Evolutionary conservation across 2,329 filamentous ascomycete species (phyloP).

Genomic region (Hypoxylon sp.): DNA sequence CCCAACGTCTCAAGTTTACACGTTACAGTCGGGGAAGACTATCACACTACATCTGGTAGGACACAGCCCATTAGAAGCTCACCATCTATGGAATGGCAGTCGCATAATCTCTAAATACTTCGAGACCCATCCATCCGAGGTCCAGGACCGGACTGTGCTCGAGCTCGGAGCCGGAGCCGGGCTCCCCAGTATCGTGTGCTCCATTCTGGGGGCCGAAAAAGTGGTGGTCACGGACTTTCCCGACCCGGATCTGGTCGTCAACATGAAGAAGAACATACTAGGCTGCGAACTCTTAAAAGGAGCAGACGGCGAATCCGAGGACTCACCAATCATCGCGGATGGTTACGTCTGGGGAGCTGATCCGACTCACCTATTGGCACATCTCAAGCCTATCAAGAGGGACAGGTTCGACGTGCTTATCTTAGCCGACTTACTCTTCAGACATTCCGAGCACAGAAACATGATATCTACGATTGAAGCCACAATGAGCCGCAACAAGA

Average conservation of each 20-base stretch:
- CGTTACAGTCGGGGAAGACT: constrained; percentile 74
- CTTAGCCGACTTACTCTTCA: constrained; percentile 90
- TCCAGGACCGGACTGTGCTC: constrained; percentile 79
- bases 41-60: constrained; percentile 85
- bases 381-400: constrained; percentile 62
- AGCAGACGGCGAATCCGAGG: constrained; percentile 47
- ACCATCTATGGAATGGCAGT: constrained; percentile 92
- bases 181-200: constrained; percentile 84
- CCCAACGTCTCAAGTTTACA: constrained; percentile 80
- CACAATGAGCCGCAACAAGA: constrained; percentile 71
- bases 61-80: constrained; percentile 89
- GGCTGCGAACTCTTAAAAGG: constrained; percentile 63
- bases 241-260: constrained; percentile 84
- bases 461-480: constrained; percentile 79
- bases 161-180: constrained; percentile 93
- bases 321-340: constrained; percentile 66
- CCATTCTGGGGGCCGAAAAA: constrained; percentile 77
- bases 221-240: constrained; percentile 92
- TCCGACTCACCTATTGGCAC: constrained; percentile 69
- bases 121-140: constrained; percentile 75
- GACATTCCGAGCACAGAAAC: constrained; percentile 87
- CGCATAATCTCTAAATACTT: constrained; percentile 84
- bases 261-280: constrained; percentile 82
- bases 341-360: constrained; percentile 90
- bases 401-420: constrained; percentile 83